Evolutionary conservation across 2,329 filamentous ascomycete species (phyloP).

Genomic region (Aspergillus hortae): DNA sequence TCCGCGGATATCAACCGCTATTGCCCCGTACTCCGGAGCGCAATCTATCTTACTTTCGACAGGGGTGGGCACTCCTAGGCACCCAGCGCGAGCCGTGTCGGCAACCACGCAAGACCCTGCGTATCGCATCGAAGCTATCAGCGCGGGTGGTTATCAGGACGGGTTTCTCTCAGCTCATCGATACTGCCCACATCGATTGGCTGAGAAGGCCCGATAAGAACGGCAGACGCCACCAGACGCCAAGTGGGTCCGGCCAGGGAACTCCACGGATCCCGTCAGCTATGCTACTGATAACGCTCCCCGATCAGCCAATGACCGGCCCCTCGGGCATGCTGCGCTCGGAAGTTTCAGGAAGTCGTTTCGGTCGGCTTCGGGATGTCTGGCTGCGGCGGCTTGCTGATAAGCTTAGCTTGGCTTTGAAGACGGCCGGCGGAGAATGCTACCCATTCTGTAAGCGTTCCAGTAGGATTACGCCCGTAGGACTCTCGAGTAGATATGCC

Average conservation of each 20-base stretch:
- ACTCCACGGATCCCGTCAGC: constrained; percentile 2
- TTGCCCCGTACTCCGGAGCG: no score
- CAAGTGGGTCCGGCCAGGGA: constrained; percentile 4
- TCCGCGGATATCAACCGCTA: no score
- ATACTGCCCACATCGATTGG: constrained; percentile 13
- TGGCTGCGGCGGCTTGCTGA: background rate
- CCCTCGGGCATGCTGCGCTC: constrained; percentile 9
- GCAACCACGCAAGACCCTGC: no score
- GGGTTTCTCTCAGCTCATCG: constrained; percentile 17
- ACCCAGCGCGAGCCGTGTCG: no score
- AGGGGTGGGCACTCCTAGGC: no score
- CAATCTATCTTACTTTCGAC: no score
- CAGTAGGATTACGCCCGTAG: no score
- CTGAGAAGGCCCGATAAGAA: constrained; percentile 16
- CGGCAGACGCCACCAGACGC: constrained; percentile 12
- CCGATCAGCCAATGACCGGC: constrained; percentile 11
- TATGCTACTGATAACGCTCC: constrained; percentile 16
- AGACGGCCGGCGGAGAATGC: no score
- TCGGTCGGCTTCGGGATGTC: background rate
- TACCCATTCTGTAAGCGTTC: no score
- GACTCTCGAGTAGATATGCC: no score
- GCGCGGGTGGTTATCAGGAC: constrained; percentile 6
- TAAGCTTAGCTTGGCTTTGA: background rate
- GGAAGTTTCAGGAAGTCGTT: constrained; percentile 8
- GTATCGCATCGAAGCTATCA: background rate